Conservation (phyloP, 2,329 filamentous ascomycete genomes). For the Xylaria sp. region DNA sequence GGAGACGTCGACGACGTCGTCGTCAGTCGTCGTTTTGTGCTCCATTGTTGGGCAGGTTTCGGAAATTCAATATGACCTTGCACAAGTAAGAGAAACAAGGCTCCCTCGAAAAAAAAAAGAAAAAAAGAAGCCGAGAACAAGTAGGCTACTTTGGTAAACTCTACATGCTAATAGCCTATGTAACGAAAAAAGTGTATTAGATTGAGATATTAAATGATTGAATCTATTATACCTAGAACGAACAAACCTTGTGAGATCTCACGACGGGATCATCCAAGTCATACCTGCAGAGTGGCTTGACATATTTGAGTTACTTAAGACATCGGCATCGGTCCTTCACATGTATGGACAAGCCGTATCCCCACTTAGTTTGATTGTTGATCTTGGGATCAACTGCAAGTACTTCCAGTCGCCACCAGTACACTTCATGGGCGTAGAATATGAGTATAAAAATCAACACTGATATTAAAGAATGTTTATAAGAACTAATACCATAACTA, state of each 20-base stretch:
- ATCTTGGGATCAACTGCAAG: not conserved
- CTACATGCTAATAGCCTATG: conserved; percentile 3
- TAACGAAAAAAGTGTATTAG: conserved; percentile 11
- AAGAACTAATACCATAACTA: not conserved
- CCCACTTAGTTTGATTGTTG: conserved; percentile 14
- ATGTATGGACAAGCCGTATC: not conserved
- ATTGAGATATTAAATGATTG: conserved; percentile 10
- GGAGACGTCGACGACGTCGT: not conserved
- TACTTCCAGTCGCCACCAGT: not conserved
- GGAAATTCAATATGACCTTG: not conserved
- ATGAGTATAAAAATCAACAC: not conserved
- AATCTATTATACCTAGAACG: not conserved
- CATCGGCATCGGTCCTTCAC: not conserved
- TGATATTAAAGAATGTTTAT: not conserved
- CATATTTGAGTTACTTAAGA: conserved; percentile 6
- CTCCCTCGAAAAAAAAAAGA: not conserved
- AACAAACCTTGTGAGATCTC: not conserved
- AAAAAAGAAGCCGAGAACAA: not conserved
- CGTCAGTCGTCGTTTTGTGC: conserved; percentile 6
- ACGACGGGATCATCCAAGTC: not conserved
- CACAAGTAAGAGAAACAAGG: not conserved
- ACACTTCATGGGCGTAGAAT: not conserved
- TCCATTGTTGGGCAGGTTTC: conserved; percentile 5
- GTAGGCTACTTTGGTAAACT: not conserved
- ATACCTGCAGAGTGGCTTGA: not conserved